Evolutionary conservation across 2,329 filamentous ascomycete genomes (phyloP), one percentile per base, ranked within the genome.

Genomic region (Aspergillus thermomutatus): DNA sequence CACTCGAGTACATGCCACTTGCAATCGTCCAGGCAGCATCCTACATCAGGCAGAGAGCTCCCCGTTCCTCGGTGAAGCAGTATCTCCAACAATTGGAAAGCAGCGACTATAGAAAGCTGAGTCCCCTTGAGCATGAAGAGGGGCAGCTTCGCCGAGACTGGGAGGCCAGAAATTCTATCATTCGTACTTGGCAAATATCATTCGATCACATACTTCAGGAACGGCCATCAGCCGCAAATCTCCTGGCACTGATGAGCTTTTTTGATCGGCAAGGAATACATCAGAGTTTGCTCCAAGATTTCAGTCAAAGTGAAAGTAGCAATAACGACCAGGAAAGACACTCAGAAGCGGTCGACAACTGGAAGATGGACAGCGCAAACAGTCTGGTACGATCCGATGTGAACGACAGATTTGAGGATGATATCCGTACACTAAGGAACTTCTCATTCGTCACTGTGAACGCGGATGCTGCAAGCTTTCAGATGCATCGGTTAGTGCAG

Each of bases 141-240:
- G 64, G 63, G 2, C 46, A 52, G 5, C 26, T 69, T 8, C 58
- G 60, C 34, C 60, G 67, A 55, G 64, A 70, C 34, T 47, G 52
- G 40, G 54, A 62, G 21, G 64, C 64, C 2, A 61, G 62, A 11
- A 68, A 69, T 48, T 63, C 64, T 1, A 62, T 72, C 34, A 14
- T 70, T 17, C 27, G 58, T 4, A 74, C 71, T 1, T 74, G 65
- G 71, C 65, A 68, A 49, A 68, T 74, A 26, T 69, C 71, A 1
- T 74, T 73, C 55, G 64, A 72, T 9, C 45, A 66, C n/a, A 68
- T 74, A 21, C 61, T 49, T 1, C 9, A 63, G 49, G 56, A 26
- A 27, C 59, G 58, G 27, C 64, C 55, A 26, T 60, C 60, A 2
- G 69, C 71, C 11, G 62, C 64, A 11, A 58, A 66, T 17, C 55